These are phyloP conservation scores for Pichia cephalocereana DNA, from an alignment of 805 yeast species.

Conservation along the genomic window DNA sequence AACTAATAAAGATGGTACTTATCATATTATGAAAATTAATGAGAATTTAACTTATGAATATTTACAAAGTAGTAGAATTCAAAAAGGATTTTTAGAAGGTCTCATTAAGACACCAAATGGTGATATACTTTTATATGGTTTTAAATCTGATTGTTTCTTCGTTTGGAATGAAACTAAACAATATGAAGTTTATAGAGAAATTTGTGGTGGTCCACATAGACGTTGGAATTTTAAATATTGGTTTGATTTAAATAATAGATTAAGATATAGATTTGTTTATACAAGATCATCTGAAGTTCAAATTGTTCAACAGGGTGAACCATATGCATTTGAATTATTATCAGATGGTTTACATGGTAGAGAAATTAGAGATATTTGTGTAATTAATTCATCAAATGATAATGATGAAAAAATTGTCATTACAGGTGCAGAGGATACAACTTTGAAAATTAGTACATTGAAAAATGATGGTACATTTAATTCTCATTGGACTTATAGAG, in stretches of 20 bases:
- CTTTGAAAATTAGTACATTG: conserved; percentile 48
- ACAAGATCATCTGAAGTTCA: conserved; percentile 47
- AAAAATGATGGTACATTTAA: conserved; percentile 33
- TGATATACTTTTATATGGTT: conserved; percentile 64
- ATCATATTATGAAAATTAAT: conserved; percentile 32
- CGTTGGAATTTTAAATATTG: conserved; percentile 52
- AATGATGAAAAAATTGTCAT: conserved; percentile 37
- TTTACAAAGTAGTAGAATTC: conserved; percentile 43
- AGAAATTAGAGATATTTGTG: conserved; percentile 70
- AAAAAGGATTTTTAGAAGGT: conserved; percentile 80
- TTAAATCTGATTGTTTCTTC: conserved; percentile 69
- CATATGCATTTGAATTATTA: conserved; percentile 23
- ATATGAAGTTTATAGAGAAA: conserved; percentile 55
- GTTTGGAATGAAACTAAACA: conserved; percentile 76
- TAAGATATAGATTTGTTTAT: conserved; percentile 40
- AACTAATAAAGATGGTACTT: conserved; percentile 62
- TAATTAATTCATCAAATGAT: conserved; percentile 26
- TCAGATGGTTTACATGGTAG: conserved; percentile 80
- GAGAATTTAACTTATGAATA: conserved; percentile 4
- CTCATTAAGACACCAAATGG: conserved; percentile 32
- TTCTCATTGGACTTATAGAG: conserved; percentile 54
- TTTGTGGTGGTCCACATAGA: conserved; percentile 90
- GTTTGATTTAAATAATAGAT: conserved; percentile 11
- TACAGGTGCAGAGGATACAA: conserved; percentile 87
- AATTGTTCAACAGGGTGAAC: conserved; percentile 26